Evolutionary conservation across 768 basidiomycete genomes (phyloP).

Genomic region (Gautieria morchelliformis): DNA sequence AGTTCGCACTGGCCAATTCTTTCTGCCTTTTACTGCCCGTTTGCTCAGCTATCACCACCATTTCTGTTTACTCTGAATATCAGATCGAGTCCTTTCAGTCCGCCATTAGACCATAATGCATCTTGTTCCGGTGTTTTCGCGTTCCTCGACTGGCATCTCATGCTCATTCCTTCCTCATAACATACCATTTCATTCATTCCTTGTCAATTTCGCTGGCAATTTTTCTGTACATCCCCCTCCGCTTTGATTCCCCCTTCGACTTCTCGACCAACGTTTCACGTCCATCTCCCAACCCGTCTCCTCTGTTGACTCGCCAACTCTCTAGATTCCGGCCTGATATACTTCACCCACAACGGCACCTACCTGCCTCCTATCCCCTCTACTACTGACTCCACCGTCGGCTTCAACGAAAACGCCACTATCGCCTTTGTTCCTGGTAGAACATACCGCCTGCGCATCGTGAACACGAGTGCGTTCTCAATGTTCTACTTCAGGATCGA

Average conservation of each 20-base stretch:
- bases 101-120: no score
- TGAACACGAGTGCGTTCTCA: constrained; percentile 72
- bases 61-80: no score
- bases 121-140: no score
- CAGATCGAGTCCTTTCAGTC: no score
- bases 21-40: neutral
- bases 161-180: no score
- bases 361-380: constrained; percentile 57
- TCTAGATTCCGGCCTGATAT: constrained; percentile 70
- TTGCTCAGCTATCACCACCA: neutral
- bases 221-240: neutral
- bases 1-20: no score
- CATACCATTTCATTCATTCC: no score
- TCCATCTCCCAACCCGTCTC: neutral
- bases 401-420: constrained; percentile 82
- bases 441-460: constrained; percentile 81
- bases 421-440: constrained; percentile 79
- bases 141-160: no score
- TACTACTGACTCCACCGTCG: constrained; percentile 47
- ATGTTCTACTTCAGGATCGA: constrained; percentile 85
- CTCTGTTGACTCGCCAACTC: neutral
- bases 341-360: constrained; percentile 64
- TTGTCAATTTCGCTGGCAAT: no score
- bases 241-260: neutral
- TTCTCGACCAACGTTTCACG: neutral